A percentile compares a stretch with the other conserved stretches of the same genome.
Conservation (phyloP, 2,329 filamentous ascomycete species). For the Botrytis aclada region DNA sequence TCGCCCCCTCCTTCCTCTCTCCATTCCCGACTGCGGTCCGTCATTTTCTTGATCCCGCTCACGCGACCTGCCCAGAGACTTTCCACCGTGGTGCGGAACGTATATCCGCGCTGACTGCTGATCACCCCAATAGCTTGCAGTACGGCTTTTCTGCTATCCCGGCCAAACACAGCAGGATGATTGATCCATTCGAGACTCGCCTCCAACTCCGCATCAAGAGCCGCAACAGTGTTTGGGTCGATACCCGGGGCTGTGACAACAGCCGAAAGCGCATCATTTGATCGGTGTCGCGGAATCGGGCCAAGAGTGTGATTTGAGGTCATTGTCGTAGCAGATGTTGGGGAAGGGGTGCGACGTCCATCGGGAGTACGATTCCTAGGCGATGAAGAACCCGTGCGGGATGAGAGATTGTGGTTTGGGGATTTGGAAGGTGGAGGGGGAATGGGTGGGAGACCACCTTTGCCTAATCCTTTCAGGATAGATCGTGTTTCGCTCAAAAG, state of each 20-base stretch:
- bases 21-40: conserved; percentile 86
- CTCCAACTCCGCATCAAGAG: conserved; percentile 88
- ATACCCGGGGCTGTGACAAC: conserved; percentile 69
- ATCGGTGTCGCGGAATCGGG: conserved; percentile 50
- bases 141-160: conserved; percentile 92
- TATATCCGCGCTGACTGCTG: conserved; percentile 88
- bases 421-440: conserved; percentile 55
- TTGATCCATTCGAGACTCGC: conserved; percentile 94
- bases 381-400: conserved; percentile 27
- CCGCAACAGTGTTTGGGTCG: conserved; percentile 74
- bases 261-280: conserved; percentile 43
- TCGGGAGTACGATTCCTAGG: conserved; percentile 35
- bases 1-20: conserved; percentile 63
- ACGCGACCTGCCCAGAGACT: conserved; percentile 84
- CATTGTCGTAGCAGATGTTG: conserved; percentile 40
- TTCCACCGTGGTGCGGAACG: conserved; percentile 87
- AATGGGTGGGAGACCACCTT: conserved; percentile 88
- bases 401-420: conserved; percentile 16
- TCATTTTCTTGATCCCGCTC: conserved; percentile 73
- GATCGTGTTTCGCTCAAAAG: conserved; percentile 89
- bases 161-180: conserved; percentile 89
- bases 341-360: conserved; percentile 43
- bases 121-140: conserved; percentile 96
- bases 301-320: conserved; percentile 33
- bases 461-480: conserved; percentile 92